Base-by-base conservation (phyloP, 371 early-diverging fungal species). In the Nosema bombycis region DNA sequence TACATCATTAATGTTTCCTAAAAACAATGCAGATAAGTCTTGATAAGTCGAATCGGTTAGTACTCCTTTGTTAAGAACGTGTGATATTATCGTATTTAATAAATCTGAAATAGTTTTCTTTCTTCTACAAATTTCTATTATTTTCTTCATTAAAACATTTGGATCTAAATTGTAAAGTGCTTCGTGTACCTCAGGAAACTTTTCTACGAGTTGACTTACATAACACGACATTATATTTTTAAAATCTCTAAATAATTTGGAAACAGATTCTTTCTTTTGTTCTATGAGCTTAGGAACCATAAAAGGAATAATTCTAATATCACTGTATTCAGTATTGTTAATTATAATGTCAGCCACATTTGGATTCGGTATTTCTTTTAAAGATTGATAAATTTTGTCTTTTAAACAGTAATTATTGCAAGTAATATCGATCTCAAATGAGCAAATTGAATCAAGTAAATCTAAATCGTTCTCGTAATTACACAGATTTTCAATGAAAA, bases 151-250 rank as follows among this genome's bases (percentile, higher is more conserved):
- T 18, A 46, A 46, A 10, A 46, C 34, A 10, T 37, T 21, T n/a
- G 32, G 2, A 28, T 63, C 37, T 21, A 63, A 37, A 12, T 54
- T 28, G 10, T 54, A 32, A 30, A 63, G 36, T 14, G 37, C 30
- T 6, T 67, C 75, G 37, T 64, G 28, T 6, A 46, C 32, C 0
- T 67, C 63, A 14, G 66, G 55, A 58, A 67, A 75, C 23, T 34
- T 36, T 32, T 58, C 29, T 32, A 75, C 32, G 67, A 75, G 18
- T 26, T 70, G 56, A 21, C 62, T 57, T 29, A 76, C 33, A 33
- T 70, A 76, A 21, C 37, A 33, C 2, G 34, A 24, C 77, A 76
- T 76, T 23, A 76, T 36, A 61, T 69, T 61, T 38, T 28, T 37
- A 62, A 61, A 69, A 46, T 70, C 34, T 33, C 70, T 38, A 69